Evolutionary conservation across 495 filamentous ascomycete genomes (phyloP).

Genomic region (Podospora anserina): DNA sequence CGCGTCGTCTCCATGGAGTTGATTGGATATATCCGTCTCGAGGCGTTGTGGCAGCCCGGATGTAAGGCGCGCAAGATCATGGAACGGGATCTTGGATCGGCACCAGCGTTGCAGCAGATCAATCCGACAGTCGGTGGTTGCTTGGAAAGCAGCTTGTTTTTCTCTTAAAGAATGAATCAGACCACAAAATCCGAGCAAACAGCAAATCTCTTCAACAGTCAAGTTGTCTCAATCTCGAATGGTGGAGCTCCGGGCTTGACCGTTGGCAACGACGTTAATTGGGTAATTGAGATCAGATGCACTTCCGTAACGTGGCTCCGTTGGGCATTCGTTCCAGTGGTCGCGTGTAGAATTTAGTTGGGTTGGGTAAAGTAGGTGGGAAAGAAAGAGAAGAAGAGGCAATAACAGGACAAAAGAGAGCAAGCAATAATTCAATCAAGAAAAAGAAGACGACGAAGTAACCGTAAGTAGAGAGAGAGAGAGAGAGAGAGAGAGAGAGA

Average conservation of each 20-base stretch:
- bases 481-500: no score
- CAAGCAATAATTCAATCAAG: background rate
- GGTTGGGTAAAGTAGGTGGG: background rate
- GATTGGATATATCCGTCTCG: constrained; percentile 11
- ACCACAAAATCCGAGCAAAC: background rate
- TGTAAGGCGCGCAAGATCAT: constrained; percentile 22
- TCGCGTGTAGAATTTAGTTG: background rate
- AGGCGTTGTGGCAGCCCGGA: constrained; percentile 17
- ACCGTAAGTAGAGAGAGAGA: background rate
- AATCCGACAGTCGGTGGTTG: background rate
- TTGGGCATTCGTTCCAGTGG: background rate
- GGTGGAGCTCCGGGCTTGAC: constrained; percentile 17
- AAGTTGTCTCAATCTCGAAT: constrained; percentile 8
- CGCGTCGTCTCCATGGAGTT: constrained; percentile 19
- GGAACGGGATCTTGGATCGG: constrained; percentile 20
- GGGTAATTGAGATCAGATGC: constrained; percentile 1
- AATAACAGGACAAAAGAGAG: background rate
- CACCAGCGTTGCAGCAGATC: constrained; percentile 21
- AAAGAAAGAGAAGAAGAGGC: background rate
- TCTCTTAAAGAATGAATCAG: constrained; percentile 1
- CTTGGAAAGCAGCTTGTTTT: background rate
- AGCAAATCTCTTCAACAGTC: constrained; percentile 2
- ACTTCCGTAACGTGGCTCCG: background rate
- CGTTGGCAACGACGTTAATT: constrained; percentile 8
- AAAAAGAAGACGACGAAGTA: constrained; percentile 3